Evolutionary conservation across 345 rosid genomes (phyloP).

Genomic region (Populus ilicifolia): DNA sequence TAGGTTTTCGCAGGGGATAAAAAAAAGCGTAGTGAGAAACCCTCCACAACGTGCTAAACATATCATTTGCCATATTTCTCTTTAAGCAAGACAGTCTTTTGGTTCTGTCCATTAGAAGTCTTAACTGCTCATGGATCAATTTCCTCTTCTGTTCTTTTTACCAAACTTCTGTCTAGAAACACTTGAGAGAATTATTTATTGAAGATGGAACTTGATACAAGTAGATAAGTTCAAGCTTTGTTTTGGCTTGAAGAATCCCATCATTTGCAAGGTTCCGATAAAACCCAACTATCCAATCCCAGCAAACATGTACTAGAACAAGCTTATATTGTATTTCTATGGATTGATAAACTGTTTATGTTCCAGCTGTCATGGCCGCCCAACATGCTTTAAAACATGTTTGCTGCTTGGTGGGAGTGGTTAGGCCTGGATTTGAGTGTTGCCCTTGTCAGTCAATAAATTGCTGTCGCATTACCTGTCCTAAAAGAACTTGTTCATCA

Average conservation of each 20-base stretch:
- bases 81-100: too few species aligned
- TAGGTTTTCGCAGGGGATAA: not conserved
- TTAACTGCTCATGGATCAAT: too few species aligned
- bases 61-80: too few species aligned
- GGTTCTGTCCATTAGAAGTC: too few species aligned
- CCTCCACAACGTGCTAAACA: too few species aligned
- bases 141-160: too few species aligned
- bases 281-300: not conserved
- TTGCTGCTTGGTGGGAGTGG: not conserved
- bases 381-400: conserved; percentile 13
- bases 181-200: too few species aligned
- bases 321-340: not conserved
- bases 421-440: conserved; percentile 3
- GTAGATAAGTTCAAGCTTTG: too few species aligned
- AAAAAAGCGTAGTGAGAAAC: too few species aligned
- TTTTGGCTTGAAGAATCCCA: not conserved
- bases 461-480: not conserved
- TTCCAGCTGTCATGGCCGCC: not conserved
- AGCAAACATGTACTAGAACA: not conserved
- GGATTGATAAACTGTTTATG: not conserved
- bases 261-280: not conserved
- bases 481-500: not conserved
- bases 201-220: too few species aligned
- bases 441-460: not conserved
- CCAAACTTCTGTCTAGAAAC: too few species aligned